Evolutionary conservation across 768 basidiomycete genomes (phyloP).

Genomic region (Mycena polygramma): DNA sequence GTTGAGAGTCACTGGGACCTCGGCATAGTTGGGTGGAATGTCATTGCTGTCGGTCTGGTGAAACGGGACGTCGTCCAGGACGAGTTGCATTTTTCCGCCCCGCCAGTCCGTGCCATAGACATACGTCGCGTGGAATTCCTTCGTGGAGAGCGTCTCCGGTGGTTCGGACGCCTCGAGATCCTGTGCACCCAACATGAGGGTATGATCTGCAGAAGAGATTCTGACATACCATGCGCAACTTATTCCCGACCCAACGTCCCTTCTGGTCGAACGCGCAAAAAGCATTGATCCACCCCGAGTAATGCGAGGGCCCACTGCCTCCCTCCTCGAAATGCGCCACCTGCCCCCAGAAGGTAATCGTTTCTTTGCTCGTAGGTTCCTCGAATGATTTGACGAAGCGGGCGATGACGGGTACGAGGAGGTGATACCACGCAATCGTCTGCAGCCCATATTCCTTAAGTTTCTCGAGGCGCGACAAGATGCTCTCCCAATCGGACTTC

Average conservation of each 20-base stretch:
- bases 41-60: background rate
- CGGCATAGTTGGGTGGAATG: no score
- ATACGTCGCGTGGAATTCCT: background rate
- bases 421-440: conserved; percentile 30
- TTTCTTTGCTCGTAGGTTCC: background rate
- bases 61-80: background rate
- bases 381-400: conserved; percentile 16
- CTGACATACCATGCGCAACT: background rate
- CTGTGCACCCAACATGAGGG: no score
- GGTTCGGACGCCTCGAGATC: no score
- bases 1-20: background rate
- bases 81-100: background rate
- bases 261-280: conserved; percentile 2
- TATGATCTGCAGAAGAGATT: background rate
- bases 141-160: background rate
- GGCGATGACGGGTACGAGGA: conserved; percentile 27
- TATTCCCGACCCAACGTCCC: conserved; percentile 29
- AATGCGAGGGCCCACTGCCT: conserved; percentile 4
- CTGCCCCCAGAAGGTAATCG: background rate
- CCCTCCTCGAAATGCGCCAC: conserved; percentile 26
- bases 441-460: conserved; percentile 41
- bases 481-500: conserved; percentile 38
- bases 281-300: conserved; percentile 34
- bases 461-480: conserved; percentile 42
- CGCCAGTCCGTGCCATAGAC: no score